Evolutionary conservation across 305 asterid genomes (phyloP).

Genomic region (Fraxinus nigra): DNA sequence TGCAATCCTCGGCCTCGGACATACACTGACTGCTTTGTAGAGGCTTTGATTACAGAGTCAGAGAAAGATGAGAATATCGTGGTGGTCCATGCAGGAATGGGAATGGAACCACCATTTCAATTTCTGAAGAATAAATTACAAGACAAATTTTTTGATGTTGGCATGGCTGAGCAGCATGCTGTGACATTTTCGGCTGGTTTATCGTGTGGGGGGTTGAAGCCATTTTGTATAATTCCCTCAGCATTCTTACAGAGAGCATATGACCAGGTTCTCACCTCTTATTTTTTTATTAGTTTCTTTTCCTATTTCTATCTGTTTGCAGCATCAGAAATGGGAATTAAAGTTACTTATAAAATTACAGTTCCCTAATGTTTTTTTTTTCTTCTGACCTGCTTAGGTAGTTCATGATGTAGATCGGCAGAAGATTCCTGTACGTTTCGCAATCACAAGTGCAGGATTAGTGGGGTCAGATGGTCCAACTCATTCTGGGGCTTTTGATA

Average conservation of each 20-base stretch:
- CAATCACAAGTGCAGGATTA: slow-evolving; percentile 73
- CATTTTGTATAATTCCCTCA: slow-evolving; percentile 85
- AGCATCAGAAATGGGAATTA: neutral
- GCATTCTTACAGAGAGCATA: slow-evolving; percentile 89
- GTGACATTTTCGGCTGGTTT: slow-evolving; percentile 92
- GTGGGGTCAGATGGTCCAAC: slow-evolving; percentile 84
- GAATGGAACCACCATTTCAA: slow-evolving; percentile 71
- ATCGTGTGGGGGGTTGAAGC: slow-evolving; percentile 82
- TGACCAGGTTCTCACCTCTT: slow-evolving; percentile 60
- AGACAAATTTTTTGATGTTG: slow-evolving; percentile 71
- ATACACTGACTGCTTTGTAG: slow-evolving; percentile 63
- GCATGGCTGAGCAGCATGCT: slow-evolving; percentile 98
- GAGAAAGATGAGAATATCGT: slow-evolving; percentile 69
- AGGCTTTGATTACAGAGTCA: slow-evolving; percentile 66
- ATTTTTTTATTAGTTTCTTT: neutral
- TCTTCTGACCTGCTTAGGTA: slow-evolving; percentile 44
- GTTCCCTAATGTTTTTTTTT: slow-evolving; percentile 16
- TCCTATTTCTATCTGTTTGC: neutral
- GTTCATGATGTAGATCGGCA: slow-evolving; percentile 92
- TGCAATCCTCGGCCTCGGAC: slow-evolving; percentile 42
- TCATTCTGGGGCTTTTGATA: slow-evolving; percentile 81
- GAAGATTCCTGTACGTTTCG: slow-evolving; percentile 85
- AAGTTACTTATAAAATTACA: neutral
- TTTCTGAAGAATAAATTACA: slow-evolving; percentile 47
- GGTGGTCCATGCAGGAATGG: slow-evolving; percentile 90